Evolutionary conservation across 805 yeast species (phyloP).

Genomic region (Candida ascalaphidarum): DNA sequence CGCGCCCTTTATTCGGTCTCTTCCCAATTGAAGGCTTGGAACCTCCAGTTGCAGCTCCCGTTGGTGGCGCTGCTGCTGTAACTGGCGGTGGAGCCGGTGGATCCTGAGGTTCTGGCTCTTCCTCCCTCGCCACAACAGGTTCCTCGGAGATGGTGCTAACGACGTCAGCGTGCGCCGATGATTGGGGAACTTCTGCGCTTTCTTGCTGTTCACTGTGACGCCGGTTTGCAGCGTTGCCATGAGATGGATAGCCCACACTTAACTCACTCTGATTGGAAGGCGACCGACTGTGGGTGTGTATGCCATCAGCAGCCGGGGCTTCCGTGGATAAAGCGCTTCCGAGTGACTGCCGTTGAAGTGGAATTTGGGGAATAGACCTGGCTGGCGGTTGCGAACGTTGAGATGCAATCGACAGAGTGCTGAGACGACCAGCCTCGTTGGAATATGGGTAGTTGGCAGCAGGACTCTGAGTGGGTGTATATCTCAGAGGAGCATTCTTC

Average conservation of each 20-base stretch:
- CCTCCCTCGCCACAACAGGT: too few relatives aligned
- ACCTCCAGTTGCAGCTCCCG: conserved; percentile 8
- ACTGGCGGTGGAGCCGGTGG: conserved; percentile 1
- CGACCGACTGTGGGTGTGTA: conserved; percentile 12
- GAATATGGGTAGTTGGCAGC: conserved; percentile 2
- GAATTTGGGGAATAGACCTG: background rate
- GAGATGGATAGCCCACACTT: conserved; percentile 21
- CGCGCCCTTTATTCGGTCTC: conserved; percentile 3
- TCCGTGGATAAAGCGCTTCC: conserved; percentile 12
- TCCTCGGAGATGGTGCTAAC: too few relatives aligned
- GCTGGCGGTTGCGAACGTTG: too few relatives aligned
- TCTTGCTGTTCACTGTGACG: too few relatives aligned
- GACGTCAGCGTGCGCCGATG: too few relatives aligned
- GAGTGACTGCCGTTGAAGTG: conserved; percentile 12
- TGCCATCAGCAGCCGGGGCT: conserved; percentile 6
- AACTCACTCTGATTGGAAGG: conserved; percentile 25
- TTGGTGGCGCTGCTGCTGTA: conserved; percentile 4
- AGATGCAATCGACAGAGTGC: conserved; percentile 13
- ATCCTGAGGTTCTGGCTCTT: conserved; percentile 1
- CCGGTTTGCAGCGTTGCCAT: too few relatives aligned
- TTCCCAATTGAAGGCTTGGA: conserved; percentile 1
- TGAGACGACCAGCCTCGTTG: conserved; percentile 7
- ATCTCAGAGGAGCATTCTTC: too few relatives aligned
- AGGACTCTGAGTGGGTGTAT: too few relatives aligned
- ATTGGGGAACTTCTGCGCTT: too few relatives aligned